Conservation (phyloP, 129 eudicot genomes). For the Rutidosis leptorrhynchoides region DNA sequence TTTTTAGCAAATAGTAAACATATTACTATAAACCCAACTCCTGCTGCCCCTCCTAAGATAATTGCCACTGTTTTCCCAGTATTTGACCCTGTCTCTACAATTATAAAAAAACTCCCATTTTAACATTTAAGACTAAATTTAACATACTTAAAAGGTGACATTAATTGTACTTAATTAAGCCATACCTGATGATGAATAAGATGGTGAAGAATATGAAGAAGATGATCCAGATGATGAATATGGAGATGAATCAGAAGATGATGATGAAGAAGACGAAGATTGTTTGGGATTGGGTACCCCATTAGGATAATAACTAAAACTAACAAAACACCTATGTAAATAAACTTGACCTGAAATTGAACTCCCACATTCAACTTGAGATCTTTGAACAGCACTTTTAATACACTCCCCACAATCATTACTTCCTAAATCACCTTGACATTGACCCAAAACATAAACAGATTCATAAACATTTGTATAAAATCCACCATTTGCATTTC, state of each 20-base stretch:
- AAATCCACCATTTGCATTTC: constrained; percentile 51
- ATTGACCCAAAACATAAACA: constrained; percentile 76
- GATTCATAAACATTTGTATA: constrained; percentile 53
- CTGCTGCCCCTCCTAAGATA: constrained; percentile 96
- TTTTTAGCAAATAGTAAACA: constrained; percentile 65
- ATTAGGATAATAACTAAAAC: constrained; percentile 62
- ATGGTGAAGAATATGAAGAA: constrained; percentile 24
- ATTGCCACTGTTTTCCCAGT: constrained; percentile 95
- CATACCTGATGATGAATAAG: constrained; percentile 51
- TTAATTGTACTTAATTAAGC: background rate
- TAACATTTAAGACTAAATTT: background rate
- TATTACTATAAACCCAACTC: constrained; percentile 87
- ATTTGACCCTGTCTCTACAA: constrained; percentile 48
- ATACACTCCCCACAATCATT: constrained; percentile 79
- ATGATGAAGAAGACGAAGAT: constrained; percentile 23
- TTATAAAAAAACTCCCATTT: background rate
- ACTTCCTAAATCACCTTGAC: constrained; percentile 80
- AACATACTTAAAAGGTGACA: background rate
- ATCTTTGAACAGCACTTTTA: constrained; percentile 69
- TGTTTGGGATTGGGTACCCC: constrained; percentile 61
- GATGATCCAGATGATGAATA: constrained; percentile 9
- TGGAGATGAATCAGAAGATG: constrained; percentile 1
- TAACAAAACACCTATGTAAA: constrained; percentile 70
- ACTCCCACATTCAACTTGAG: constrained; percentile 89
- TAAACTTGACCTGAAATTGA: constrained; percentile 70